Evolutionary conservation across 495 filamentous ascomycete genomes (phyloP).

Genomic region (Oidiodendron maius): DNA sequence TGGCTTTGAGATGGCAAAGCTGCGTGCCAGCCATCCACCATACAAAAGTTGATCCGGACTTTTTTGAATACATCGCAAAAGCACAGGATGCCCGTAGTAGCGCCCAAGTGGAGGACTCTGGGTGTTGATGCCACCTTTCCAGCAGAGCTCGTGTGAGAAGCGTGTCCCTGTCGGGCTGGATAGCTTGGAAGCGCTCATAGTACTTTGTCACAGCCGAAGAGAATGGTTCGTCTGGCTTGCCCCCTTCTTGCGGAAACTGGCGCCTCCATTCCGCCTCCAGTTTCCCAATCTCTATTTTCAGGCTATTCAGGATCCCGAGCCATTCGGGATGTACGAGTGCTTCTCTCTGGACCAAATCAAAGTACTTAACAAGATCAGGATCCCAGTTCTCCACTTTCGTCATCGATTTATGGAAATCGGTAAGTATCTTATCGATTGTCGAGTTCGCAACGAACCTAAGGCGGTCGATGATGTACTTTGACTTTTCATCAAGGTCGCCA

Average conservation of each 20-base stretch:
- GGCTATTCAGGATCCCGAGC: constrained; percentile 24
- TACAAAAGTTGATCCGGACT: constrained; percentile 31
- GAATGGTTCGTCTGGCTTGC: constrained; percentile 3
- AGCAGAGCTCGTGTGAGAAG: constrained; percentile 28
- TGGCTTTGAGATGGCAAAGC: constrained; percentile 58
- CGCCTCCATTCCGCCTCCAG: constrained; percentile 27
- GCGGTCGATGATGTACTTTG: constrained; percentile 63
- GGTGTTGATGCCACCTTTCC: constrained; percentile 38
- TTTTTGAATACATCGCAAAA: constrained; percentile 31
- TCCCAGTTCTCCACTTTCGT: constrained; percentile 34
- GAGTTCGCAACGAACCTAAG: constrained; percentile 59
- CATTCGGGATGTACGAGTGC: constrained; percentile 22
- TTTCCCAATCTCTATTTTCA: constrained; percentile 29
- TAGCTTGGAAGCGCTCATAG: constrained; percentile 37
- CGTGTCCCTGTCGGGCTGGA: constrained; percentile 28
- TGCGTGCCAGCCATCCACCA: constrained; percentile 62
- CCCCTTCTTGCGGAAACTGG: constrained; percentile 18
- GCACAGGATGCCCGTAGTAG: constrained; percentile 57
- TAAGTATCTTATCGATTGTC: constrained; percentile 43
- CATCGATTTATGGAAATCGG: constrained; percentile 37
- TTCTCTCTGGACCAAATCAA: constrained; percentile 29
- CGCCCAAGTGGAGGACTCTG: constrained; percentile 42
- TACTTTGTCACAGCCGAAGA: constrained; percentile 28
- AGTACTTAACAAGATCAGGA: constrained; percentile 40
- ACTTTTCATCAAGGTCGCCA: constrained; percentile 25